Evolutionary conservation across 805 yeast genomes (phyloP).

Genomic region (Metschnikowia aberdeeniae): DNA sequence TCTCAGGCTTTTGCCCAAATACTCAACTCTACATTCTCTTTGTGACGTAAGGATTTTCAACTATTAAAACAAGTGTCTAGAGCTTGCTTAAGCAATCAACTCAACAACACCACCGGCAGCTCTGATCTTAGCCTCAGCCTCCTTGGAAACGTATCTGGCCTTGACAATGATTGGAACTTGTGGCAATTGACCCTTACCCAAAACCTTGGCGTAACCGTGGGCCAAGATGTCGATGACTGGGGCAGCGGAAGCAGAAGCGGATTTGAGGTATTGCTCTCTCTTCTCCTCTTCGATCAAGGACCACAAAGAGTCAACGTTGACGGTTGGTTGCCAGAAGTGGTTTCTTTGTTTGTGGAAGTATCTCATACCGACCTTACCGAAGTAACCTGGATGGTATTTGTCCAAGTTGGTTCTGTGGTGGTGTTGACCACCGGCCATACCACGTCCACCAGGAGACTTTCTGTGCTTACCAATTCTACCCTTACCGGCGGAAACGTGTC

Average conservation of each 20-base stretch:
- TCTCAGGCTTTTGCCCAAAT: too few species aligned
- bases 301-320: slow-evolving; percentile 99
- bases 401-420: slow-evolving; percentile 99
- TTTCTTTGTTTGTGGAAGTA: slow-evolving; percentile 93
- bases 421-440: slow-evolving; percentile 99
- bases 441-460: slow-evolving; percentile 99
- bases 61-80: slow-evolving; percentile 18
- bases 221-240: slow-evolving; percentile 99
- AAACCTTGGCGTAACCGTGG: slow-evolving; percentile 99
- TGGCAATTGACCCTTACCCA: slow-evolving; percentile 99
- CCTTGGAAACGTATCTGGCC: slow-evolving; percentile 98
- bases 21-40: neutral
- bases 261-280: slow-evolving; percentile 89
- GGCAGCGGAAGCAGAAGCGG: slow-evolving; percentile 84
- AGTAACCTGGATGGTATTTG: slow-evolving; percentile 99
- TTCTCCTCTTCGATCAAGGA: slow-evolving; percentile 88
- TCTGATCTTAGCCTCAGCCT: slow-evolving; percentile 99
- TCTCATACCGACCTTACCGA: slow-evolving; percentile 99
- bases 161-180: slow-evolving; percentile 97
- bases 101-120: slow-evolving; percentile 99
- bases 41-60: slow-evolving; percentile 13
- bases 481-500: slow-evolving; percentile 99
- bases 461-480: slow-evolving; percentile 99
- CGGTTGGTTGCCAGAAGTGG: slow-evolving; percentile 97
- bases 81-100: slow-evolving; percentile 78